Conservation (phyloP, 768 basidiomycete genomes). For the Suillus tomentosus region DNA sequence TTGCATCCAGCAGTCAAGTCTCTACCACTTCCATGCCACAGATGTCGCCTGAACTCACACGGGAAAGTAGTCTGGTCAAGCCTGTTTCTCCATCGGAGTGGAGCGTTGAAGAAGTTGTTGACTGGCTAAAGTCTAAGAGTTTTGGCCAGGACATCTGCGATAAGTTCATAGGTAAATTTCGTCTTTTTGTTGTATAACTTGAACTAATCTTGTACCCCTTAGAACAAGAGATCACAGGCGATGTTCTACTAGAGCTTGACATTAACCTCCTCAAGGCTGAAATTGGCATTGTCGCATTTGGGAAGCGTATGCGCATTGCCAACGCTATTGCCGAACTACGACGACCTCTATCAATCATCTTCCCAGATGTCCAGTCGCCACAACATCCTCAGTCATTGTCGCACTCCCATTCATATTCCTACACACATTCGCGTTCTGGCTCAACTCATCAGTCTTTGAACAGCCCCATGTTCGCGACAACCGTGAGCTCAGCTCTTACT, state of each 20-base stretch:
- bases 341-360: conserved; percentile 63
- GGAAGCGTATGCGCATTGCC: conserved; percentile 90
- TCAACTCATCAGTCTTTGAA: conserved; percentile 48
- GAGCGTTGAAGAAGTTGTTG: conserved; percentile 85
- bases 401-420: conserved; percentile 31
- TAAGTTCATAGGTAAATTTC: conserved; percentile 80
- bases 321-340: conserved; percentile 91
- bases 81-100: conserved; percentile 67
- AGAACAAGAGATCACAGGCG: conserved; percentile 99
- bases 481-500: conserved; percentile 31
- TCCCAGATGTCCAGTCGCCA: conserved; percentile 47
- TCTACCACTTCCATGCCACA: conserved; percentile 26
- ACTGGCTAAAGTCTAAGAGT: conserved; percentile 83
- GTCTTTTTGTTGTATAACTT: neutral
- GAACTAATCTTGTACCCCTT: conserved; percentile 3
- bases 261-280: conserved; percentile 88
- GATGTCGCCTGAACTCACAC: conserved; percentile 23
- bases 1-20: conserved; percentile 30
- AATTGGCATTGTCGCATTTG: conserved; percentile 92
- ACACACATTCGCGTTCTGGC: conserved; percentile 37
- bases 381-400: conserved; percentile 34
- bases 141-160: conserved; percentile 83
- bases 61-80: conserved; percentile 30
- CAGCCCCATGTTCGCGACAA: conserved; percentile 37
- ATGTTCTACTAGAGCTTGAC: conserved; percentile 94